phyloP scores from a whole-genome alignment of 352 stramenopile genomes.

The Globisporangium mamillatum region DNA sequence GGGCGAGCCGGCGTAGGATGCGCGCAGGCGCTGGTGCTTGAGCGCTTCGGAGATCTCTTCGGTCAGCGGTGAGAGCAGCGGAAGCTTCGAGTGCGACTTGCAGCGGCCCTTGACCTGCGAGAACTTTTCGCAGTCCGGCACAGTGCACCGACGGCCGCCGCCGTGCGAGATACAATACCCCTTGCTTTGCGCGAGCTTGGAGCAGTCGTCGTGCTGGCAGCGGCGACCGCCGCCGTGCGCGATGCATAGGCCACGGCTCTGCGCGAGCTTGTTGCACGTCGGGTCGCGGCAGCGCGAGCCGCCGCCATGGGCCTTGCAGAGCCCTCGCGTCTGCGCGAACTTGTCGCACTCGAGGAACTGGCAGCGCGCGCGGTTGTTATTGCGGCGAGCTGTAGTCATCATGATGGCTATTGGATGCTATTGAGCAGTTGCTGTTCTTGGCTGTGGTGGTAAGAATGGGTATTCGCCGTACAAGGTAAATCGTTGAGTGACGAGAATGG shows the following conservation, averaged over 20 bases:
- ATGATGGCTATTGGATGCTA: slow-evolving; percentile 30
- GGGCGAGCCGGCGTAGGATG: slow-evolving; percentile 25
- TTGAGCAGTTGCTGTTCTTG: not conserved
- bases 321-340: slow-evolving; percentile 76
- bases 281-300: slow-evolving; percentile 74
- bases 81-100: slow-evolving; percentile 84
- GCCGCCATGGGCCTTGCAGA: slow-evolving; percentile 84
- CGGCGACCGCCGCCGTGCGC: slow-evolving; percentile 71
- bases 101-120: slow-evolving; percentile 85
- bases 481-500: slow-evolving; percentile 29
- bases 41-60: slow-evolving; percentile 16
- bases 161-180: slow-evolving; percentile 84
- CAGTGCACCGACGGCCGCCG: slow-evolving; percentile 67
- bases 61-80: slow-evolving; percentile 18
- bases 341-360: slow-evolving; percentile 75
- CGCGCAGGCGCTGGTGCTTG: slow-evolving; percentile 21
- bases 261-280: slow-evolving; percentile 78
- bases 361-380: slow-evolving; percentile 72
- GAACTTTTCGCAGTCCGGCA: slow-evolving; percentile 82
- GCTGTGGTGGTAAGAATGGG: slow-evolving; percentile 18
- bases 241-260: slow-evolving; percentile 76
- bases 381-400: slow-evolving; percentile 37
- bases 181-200: slow-evolving; percentile 76
- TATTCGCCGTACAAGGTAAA: slow-evolving; percentile 29
- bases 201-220: slow-evolving; percentile 69